Conservation (phyloP, 495 filamentous ascomycete genomes). For the Trichoderma virens region DNA sequence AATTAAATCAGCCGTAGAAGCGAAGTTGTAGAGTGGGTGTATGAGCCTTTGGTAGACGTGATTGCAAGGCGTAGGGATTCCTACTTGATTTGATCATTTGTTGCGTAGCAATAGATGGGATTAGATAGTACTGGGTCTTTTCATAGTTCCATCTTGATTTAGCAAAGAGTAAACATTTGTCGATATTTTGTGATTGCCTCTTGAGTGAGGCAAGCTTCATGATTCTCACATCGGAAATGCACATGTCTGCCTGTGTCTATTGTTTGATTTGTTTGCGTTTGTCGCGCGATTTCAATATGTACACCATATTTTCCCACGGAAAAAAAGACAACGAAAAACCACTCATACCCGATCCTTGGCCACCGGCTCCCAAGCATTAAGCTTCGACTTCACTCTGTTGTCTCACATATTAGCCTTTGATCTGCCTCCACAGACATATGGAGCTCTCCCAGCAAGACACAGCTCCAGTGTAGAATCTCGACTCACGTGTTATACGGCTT, state of each 20-base stretch:
- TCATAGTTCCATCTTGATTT: not conserved
- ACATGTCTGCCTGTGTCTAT: not conserved
- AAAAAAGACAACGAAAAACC: not conserved
- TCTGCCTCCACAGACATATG: not conserved
- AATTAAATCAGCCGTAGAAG: constrained; percentile 45
- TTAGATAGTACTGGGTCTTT: constrained; percentile 1
- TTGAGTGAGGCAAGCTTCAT: not conserved
- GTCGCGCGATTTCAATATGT: constrained; percentile 10
- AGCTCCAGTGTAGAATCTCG: not conserved
- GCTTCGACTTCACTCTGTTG: constrained; percentile 32
- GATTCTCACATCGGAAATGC: not conserved
- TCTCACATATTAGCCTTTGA: not conserved
- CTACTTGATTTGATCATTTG: constrained; percentile 6
- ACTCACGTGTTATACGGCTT: constrained; percentile 92
- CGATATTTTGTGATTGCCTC: not conserved
- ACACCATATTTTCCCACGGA: not conserved
- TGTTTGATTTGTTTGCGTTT: not conserved
- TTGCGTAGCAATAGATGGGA: constrained; percentile 5
- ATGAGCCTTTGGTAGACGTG: not conserved
- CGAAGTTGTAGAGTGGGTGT: constrained; percentile 29
- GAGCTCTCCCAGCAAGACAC: no score
- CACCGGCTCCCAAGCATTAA: constrained; percentile 31
- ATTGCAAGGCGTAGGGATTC: not conserved
- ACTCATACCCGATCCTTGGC: constrained; percentile 25
- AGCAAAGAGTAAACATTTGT: not conserved